phyloP scores from a whole-genome alignment of 2,329 filamentous ascomycete species.

The Trichoderma citrinoviride region DNA sequence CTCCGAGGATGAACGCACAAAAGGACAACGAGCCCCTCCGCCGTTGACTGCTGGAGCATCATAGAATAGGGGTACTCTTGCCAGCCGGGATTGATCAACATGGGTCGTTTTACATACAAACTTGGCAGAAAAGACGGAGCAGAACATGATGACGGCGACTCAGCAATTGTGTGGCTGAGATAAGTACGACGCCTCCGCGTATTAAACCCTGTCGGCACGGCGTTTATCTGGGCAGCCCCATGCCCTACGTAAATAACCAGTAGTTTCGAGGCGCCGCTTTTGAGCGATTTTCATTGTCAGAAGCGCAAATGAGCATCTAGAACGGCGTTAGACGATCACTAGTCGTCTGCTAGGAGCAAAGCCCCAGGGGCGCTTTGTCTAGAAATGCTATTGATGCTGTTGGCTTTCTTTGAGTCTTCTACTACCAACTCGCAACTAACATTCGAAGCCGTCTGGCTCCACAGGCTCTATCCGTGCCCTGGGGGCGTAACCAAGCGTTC shows the following conservation, averaged over 20 bases:
- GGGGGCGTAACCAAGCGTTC: too few relatives aligned
- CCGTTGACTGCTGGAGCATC: not conserved
- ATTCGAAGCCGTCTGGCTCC: too few relatives aligned
- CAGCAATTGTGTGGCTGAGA: constrained; percentile 1
- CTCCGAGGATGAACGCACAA: not conserved
- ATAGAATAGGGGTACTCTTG: not conserved
- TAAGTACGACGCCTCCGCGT: constrained; percentile 1
- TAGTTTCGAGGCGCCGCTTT: not conserved
- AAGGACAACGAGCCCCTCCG: not conserved
- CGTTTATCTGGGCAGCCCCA: not conserved
- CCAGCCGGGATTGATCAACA: not conserved
- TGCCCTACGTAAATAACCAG: not conserved
- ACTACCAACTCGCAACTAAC: too few relatives aligned
- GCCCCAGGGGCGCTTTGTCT: not conserved
- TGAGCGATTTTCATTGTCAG: constrained; percentile 6
- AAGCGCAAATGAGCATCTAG: not conserved
- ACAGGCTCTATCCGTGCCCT: too few relatives aligned
- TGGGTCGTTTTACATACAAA: not conserved
- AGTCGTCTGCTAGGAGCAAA: not conserved
- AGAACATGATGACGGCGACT: too few relatives aligned
- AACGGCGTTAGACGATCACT: not conserved
- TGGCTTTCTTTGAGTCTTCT: not conserved
- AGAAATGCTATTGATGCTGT: not conserved
- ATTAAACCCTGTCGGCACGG: not conserved
- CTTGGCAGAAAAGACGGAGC: not conserved